A percentile compares a stretch with the other conserved stretches of the same genome.
Evolutionary conservation across 2,329 filamentous ascomycete species (phyloP).

Genomic region (Mollisia scopiformis): DNA sequence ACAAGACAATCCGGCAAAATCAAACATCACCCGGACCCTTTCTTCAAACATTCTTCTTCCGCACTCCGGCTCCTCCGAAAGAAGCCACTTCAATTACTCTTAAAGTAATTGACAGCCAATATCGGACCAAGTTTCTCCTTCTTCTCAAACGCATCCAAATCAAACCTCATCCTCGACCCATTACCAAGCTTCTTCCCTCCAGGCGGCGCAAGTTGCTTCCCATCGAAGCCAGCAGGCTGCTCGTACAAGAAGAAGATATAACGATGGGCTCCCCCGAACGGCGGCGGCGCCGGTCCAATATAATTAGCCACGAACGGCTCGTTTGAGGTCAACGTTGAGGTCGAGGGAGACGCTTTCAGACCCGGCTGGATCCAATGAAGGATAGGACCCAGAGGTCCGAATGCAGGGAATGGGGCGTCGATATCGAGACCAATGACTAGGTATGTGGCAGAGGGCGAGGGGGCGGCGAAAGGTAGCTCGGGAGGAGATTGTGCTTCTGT

Average conservation of each 20-base stretch:
- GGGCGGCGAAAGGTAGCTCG: constrained; percentile 20
- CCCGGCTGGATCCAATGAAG: constrained; percentile 52
- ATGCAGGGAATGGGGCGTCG: constrained; percentile 49
- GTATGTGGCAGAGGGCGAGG: constrained; percentile 35
- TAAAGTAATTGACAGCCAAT: constrained; percentile 44
- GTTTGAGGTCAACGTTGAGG: neutral
- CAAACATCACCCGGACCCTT: neutral
- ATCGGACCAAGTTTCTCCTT: constrained; percentile 36
- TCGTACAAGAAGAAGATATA: constrained; percentile 54
- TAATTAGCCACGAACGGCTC: constrained; percentile 42
- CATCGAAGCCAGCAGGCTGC: constrained; percentile 45
- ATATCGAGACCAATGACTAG: constrained; percentile 47
- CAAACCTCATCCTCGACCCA: constrained; percentile 44
- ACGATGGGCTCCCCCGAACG: constrained; percentile 48
- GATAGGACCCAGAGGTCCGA: constrained; percentile 46
- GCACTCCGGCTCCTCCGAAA: neutral
- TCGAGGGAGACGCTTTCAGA: neutral
- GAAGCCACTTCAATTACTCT: constrained; percentile 27
- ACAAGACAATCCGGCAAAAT: neutral
- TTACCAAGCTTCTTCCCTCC: constrained; percentile 41
- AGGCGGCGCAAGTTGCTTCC: constrained; percentile 37
- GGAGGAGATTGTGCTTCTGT: constrained; percentile 30
- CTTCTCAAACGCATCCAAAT: constrained; percentile 45
- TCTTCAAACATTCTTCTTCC: neutral
- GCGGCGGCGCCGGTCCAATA: constrained; percentile 50